phyloP scores from a whole-genome alignment of 805 yeast genomes.

The Yarrowia keelungensis region DNA sequence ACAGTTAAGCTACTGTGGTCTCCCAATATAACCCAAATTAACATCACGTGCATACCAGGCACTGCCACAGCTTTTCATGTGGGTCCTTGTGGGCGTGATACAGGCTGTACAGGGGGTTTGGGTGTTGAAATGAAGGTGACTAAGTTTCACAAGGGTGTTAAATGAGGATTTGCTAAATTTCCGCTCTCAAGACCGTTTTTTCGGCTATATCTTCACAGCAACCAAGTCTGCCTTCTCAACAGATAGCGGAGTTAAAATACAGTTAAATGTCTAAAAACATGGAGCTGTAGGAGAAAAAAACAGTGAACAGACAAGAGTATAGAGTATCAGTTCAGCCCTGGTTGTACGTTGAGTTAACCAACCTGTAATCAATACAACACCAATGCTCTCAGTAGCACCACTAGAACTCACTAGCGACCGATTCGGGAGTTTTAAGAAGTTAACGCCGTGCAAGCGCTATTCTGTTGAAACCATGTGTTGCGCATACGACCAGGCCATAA shows the following conservation, averaged over 20 bases:
- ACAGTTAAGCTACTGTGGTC: slow-evolving; percentile 1
- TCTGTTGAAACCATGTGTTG: slow-evolving; percentile 7
- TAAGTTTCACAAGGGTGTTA: too few relatives aligned
- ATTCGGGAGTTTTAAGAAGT: not conserved
- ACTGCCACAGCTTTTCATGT: not conserved
- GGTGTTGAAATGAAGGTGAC: too few relatives aligned
- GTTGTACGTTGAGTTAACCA: too few relatives aligned
- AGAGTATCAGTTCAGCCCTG: too few relatives aligned
- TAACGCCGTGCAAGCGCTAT: slow-evolving; percentile 2
- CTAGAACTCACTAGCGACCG: too few relatives aligned
- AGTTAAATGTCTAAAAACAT: slow-evolving; percentile 6
- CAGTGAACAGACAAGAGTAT: too few relatives aligned
- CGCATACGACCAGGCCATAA: slow-evolving; percentile 22
- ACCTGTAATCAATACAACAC: too few relatives aligned
- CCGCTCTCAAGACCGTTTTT: too few relatives aligned
- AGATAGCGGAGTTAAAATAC: slow-evolving; percentile 11
- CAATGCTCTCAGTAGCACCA: too few relatives aligned
- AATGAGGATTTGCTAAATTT: too few relatives aligned
- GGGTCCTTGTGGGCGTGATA: too few relatives aligned
- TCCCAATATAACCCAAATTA: not conserved
- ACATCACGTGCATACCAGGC: slow-evolving; percentile 12
- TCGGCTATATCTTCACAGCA: not conserved
- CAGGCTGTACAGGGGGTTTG: too few relatives aligned
- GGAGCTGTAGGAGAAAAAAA: not conserved
- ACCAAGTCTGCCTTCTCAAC: not conserved